These are phyloP conservation scores for Leptomonas pyrrhocoris DNA, from an alignment of 208 protist genomes.

Conservation along the genomic window DNA sequence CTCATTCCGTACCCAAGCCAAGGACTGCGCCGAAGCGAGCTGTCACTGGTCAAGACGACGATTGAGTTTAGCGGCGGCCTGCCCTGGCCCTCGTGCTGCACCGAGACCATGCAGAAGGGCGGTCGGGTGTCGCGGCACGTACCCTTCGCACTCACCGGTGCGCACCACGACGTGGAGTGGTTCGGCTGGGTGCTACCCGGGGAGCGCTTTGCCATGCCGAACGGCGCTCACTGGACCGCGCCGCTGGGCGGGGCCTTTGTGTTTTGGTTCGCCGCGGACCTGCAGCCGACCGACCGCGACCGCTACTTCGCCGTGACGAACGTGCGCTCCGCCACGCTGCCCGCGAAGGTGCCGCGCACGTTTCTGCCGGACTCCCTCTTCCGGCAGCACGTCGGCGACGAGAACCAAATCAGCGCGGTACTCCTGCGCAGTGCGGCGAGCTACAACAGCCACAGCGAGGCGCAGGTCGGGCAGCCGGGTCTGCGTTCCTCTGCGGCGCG, in stretches of 20 bases:
- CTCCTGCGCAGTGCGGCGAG: conserved; percentile 16
- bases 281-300: conserved; percentile 69
- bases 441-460: not conserved
- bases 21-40: conserved; percentile 51
- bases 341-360: conserved; percentile 46
- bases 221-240: conserved; percentile 50
- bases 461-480: not conserved
- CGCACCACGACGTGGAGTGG: conserved; percentile 47
- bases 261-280: conserved; percentile 71
- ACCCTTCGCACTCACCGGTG: conserved; percentile 58
- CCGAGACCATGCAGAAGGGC: conserved; percentile 48
- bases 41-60: conserved; percentile 28
- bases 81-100: conserved; percentile 81
- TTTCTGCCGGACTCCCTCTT: conserved; percentile 64
- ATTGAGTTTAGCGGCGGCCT: conserved; percentile 68
- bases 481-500: conserved; percentile 4
- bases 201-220: conserved; percentile 61
- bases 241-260: conserved; percentile 75
- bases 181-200: conserved; percentile 80
- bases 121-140: conserved; percentile 55
- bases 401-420: conserved; percentile 10
- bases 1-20: conserved; percentile 61
- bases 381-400: conserved; percentile 37
- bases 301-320: conserved; percentile 79
- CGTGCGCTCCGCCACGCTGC: conserved; percentile 48